Percentiles rank a stretch among this genome's conserved stretches.
Evolutionary conservation across 2,329 filamentous ascomycete species (phyloP).

Genomic region (Hortaea werneckii): DNA sequence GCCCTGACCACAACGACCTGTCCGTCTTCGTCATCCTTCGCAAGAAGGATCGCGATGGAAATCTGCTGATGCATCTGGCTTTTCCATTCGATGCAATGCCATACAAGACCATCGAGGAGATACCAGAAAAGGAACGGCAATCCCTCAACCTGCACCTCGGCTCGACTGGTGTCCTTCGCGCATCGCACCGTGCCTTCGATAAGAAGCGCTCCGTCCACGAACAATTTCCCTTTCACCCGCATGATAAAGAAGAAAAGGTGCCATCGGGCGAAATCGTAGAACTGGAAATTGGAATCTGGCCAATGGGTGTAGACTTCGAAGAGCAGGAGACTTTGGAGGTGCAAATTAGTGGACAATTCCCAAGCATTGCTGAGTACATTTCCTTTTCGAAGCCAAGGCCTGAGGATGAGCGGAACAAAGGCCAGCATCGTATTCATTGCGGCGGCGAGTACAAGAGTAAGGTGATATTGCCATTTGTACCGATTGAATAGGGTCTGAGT

Average conservation of each 20-base stretch:
- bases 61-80: constrained; percentile 9
- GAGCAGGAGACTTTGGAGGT: constrained; percentile 26
- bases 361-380: too few species aligned
- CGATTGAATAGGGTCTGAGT: too few species aligned
- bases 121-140: constrained; percentile 25
- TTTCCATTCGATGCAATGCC: constrained; percentile 6
- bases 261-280: constrained; percentile 32
- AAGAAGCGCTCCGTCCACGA: too few species aligned
- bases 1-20: constrained; percentile 11
- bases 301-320: constrained; percentile 37
- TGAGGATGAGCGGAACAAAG: too few species aligned
- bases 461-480: too few species aligned
- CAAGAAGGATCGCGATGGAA: constrained; percentile 10
- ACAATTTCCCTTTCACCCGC: constrained; percentile 9
- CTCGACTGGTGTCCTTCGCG: constrained; percentile 8
- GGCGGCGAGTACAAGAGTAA: too few species aligned
- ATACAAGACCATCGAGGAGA: constrained; percentile 29
- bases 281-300: constrained; percentile 41
- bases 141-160: constrained; percentile 8
- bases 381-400: too few species aligned
- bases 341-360: constrained; percentile 2
- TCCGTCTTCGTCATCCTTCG: constrained; percentile 11
- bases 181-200: constrained; percentile 2
- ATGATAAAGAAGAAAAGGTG: constrained; percentile 29
- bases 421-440: too few species aligned